phyloP scores from a whole-genome alignment of 1,284 basidiomycete species.

The Moniliophthora roreri region DNA sequence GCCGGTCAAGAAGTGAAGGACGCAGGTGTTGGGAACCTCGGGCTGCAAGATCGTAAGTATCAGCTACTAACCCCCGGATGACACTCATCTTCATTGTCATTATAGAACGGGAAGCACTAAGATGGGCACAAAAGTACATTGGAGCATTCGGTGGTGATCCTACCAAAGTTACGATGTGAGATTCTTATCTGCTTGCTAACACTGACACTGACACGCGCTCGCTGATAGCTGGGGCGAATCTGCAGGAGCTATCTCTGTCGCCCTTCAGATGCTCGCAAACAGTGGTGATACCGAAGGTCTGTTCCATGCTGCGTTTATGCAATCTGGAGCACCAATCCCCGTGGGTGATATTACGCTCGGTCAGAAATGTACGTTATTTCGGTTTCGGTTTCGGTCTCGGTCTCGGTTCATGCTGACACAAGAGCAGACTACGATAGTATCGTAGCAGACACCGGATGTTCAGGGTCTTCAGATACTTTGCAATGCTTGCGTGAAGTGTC shows the following conservation, averaged over 20 bases:
- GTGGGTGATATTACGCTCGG: slow-evolving; percentile 40
- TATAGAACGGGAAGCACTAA: slow-evolving; percentile 52
- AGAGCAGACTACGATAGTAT: slow-evolving; percentile 41
- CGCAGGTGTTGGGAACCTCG: slow-evolving; percentile 45
- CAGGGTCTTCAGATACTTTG: slow-evolving; percentile 40
- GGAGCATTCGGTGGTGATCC: slow-evolving; percentile 63
- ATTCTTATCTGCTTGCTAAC: background rate
- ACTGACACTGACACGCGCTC: background rate
- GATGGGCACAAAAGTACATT: slow-evolving; percentile 71
- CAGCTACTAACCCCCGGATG: background rate
- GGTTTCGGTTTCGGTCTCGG: background rate
- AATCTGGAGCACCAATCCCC: slow-evolving; percentile 49
- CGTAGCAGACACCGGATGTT: slow-evolving; percentile 43
- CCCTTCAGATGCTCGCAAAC: slow-evolving; percentile 53
- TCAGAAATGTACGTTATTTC: slow-evolving; percentile 21
- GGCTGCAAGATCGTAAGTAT: slow-evolving; percentile 39
- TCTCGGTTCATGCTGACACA: background rate
- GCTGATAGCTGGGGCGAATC: slow-evolving; percentile 52
- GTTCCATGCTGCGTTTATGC: slow-evolving; percentile 53
- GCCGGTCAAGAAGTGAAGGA: slow-evolving; percentile 41
- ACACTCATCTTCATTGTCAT: background rate
- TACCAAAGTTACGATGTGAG: slow-evolving; percentile 54
- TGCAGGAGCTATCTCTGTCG: slow-evolving; percentile 52
- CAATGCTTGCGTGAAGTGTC: slow-evolving; percentile 47
- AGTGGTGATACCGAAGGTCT: slow-evolving; percentile 42